These are phyloP conservation scores for Ambrosiella cleistominuta DNA, from an alignment of 2,329 filamentous ascomycete genomes.

Conservation along the genomic window DNA sequence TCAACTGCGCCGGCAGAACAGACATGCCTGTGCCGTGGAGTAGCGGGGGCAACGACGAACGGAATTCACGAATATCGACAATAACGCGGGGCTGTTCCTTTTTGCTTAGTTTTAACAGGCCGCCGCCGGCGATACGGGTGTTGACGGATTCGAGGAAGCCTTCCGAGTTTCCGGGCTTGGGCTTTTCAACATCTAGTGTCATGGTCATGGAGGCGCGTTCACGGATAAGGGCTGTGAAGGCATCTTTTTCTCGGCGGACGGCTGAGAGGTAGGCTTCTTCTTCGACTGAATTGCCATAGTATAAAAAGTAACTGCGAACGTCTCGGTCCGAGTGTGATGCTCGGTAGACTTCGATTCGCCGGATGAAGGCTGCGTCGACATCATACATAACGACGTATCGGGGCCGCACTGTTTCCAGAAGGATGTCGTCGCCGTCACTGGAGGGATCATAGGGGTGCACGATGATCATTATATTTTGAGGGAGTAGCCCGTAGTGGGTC, in stretches of 20 bases:
- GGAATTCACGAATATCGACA: conserved; percentile 90
- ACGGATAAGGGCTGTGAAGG: conserved; percentile 85
- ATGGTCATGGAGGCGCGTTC: conserved; percentile 88
- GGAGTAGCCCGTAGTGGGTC: conserved; percentile 76
- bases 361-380: conserved; percentile 83
- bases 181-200: conserved; percentile 49
- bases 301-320: conserved; percentile 90
- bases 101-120: conserved; percentile 46
- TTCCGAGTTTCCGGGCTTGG: conserved; percentile 55
- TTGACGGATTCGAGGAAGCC: conserved; percentile 82
- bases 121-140: conserved; percentile 87
- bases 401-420: conserved; percentile 87
- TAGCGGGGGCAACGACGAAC: conserved; percentile 78
- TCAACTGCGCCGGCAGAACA: conserved; percentile 86
- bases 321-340: conserved; percentile 82
- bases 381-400: conserved; percentile 98
- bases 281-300: conserved; percentile 86
- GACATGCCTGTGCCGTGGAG: conserved; percentile 77
- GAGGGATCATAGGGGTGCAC: conserved; percentile 66
- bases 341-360: conserved; percentile 85
- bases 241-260: conserved; percentile 88
- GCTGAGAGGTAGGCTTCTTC: conserved; percentile 83
- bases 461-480: conserved; percentile 75
- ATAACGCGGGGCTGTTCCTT: conserved; percentile 78
- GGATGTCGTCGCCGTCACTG: conserved; percentile 85